Evolutionary conservation across 1,284 basidiomycete species (phyloP), one percentile per base, ranked within the genome.

Genomic region (Cryptococcus hybrid): DNA sequence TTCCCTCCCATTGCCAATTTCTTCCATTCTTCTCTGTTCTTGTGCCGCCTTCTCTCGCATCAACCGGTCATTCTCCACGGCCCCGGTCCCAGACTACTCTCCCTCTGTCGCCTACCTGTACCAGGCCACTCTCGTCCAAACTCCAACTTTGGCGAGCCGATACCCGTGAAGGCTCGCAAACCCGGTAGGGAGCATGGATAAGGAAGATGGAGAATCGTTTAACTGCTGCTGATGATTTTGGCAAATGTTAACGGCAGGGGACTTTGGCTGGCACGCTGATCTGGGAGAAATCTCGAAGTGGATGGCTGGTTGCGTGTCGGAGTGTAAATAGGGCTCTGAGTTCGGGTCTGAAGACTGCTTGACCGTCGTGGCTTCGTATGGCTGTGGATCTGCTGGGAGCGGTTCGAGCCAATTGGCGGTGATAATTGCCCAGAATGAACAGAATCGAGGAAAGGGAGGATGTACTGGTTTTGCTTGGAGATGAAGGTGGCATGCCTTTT

Each of bases 61-160:
- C 30, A 30, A 30, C 56, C 49, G 40, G 15, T 42, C 40, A 5
- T 42, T 47, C 13, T 47, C 47, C 8, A 11, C 2, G 34, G 1
- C 24, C 6, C n/a, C 47, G 47, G 18, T 30, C 47, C 47, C 13
- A 34, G 34, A n/a, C 53, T 51, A 7, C 24, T 24, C n/a, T 44
- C 50, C 11, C 46, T n/a, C 30, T 30, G 30, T 24, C 39, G 37
- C 38, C 13, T 15, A 51, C 35, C 24, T 13, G 9, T 42, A 38
- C 55, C 56, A 38, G 49, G 35, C 62, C 62, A 61, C 15, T 60
- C 59, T 30, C 59, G 52, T 7, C 54, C 54, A 47, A 64, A 57
- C 13, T 57, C 57, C 36, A 64, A 36, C 18, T 58, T 58, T 2
- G 60, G 63, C 49, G 57, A 59, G 13, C 63, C 63, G 24, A 64